A percentile compares a stretch with the other conserved stretches of the same genome.
phyloP scores from a whole-genome alignment of 2,329 filamentous ascomycete genomes.

The Fusarium humuli region DNA sequence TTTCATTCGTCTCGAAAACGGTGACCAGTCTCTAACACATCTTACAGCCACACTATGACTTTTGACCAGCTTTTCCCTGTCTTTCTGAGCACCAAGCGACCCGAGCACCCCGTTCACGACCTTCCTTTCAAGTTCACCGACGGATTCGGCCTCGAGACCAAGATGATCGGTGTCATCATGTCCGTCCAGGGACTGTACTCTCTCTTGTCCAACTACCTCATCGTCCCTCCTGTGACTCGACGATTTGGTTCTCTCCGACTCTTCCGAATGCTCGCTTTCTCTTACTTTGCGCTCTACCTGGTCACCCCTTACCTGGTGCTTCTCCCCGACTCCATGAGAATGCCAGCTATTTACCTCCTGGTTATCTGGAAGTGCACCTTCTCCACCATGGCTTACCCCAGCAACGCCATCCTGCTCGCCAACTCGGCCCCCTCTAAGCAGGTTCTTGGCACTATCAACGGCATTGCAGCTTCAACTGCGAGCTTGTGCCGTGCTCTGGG shows the following conservation, averaged over 20 bases:
- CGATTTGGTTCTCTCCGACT: constrained; percentile 82
- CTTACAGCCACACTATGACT: constrained; percentile 90
- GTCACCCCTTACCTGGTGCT: constrained; percentile 89
- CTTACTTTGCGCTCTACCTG: constrained; percentile 90
- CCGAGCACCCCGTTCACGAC: constrained; percentile 61
- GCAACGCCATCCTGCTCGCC: constrained; percentile 87
- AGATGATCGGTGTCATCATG: constrained; percentile 87
- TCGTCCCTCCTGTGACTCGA: constrained; percentile 83
- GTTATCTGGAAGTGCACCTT: constrained; percentile 95
- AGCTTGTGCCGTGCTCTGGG: constrained; percentile 90
- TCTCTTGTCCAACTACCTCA: constrained; percentile 83
- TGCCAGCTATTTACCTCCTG: constrained; percentile 79
- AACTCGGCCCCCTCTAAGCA: constrained; percentile 87
- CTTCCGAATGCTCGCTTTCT: constrained; percentile 82
- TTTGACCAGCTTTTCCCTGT: constrained; percentile 95
- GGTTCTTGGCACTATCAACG: constrained; percentile 92
- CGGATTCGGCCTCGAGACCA: constrained; percentile 85
- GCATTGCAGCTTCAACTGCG: constrained; percentile 89
- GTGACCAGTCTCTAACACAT: constrained; percentile 28
- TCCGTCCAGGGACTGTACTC: constrained; percentile 91
- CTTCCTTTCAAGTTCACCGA: constrained; percentile 91
- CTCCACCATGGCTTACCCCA: constrained; percentile 90
- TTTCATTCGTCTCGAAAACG: constrained; percentile 44
- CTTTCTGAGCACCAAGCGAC: constrained; percentile 79
- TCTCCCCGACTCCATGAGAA: constrained; percentile 77